Conservation (phyloP, 106 monocot genomes). For the Chionographis japonica region DNA sequence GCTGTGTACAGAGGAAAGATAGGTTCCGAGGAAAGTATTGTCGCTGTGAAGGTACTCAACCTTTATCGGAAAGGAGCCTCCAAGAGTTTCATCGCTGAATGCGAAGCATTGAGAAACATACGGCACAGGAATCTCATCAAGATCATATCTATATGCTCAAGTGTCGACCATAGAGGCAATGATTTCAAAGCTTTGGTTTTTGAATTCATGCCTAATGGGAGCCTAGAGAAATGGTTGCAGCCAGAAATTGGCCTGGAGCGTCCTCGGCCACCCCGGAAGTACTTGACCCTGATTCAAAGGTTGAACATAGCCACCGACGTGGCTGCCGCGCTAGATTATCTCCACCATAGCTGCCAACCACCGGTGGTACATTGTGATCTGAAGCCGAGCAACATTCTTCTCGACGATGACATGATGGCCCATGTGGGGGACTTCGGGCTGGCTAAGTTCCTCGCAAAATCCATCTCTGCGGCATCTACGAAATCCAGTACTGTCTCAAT, state of each 20-base stretch:
- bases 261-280: too few species aligned
- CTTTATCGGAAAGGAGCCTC: conserved; percentile 7
- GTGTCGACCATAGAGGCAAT: conserved; percentile 1
- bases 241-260: not conserved
- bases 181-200: conserved; percentile 11
- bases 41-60: conserved; percentile 11
- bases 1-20: not conserved
- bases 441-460: not conserved
- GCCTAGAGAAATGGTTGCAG: conserved; percentile 3
- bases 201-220: conserved; percentile 7
- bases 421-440: conserved; percentile 3
- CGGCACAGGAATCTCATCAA: conserved; percentile 12
- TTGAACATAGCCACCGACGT: too few species aligned
- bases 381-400: too few species aligned
- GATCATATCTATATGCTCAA: conserved; percentile 7
- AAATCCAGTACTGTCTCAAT: not conserved
- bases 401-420: too few species aligned
- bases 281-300: too few species aligned
- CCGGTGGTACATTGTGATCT: too few species aligned
- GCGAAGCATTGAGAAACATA: conserved; percentile 3
- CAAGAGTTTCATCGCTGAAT: conserved; percentile 5
- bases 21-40: not conserved
- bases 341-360: too few species aligned
- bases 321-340: too few species aligned
- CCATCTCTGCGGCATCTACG: not conserved